phyloP scores from a whole-genome alignment of 305 asterid species.

The Petunia hybrid region DNA sequence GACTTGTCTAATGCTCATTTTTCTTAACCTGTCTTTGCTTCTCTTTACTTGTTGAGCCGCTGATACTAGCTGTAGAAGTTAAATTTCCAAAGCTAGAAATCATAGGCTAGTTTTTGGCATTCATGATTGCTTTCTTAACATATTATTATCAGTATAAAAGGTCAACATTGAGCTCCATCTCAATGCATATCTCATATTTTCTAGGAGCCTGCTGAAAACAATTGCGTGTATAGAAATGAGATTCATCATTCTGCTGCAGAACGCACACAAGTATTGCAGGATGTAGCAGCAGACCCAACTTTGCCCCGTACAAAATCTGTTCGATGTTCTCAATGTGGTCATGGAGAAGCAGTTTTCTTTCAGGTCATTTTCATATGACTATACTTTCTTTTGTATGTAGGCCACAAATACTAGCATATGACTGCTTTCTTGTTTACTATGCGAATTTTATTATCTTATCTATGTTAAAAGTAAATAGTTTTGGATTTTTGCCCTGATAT shows the following conservation, averaged over 20 bases:
- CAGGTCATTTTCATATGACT: conserved; percentile 57
- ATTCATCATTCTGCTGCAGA: conserved; percentile 90
- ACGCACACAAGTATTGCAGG: conserved; percentile 93
- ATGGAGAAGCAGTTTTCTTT: conserved; percentile 98
- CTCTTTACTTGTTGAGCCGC: not conserved
- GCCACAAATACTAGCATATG: not conserved
- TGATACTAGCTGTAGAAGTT: conserved; percentile 8
- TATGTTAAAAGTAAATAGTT: not conserved
- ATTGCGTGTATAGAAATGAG: conserved; percentile 89
- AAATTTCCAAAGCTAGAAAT: not conserved
- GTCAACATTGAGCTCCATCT: conserved; percentile 1
- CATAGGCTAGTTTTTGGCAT: not conserved
- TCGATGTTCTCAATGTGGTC: conserved; percentile 84
- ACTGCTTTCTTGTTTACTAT: not conserved
- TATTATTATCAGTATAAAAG: not conserved
- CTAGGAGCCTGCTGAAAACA: conserved; percentile 96
- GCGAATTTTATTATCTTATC: not conserved
- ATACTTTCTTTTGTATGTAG: not conserved
- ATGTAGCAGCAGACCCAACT: conserved; percentile 98
- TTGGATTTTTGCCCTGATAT: not conserved
- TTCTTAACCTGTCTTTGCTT: not conserved
- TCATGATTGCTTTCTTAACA: not conserved
- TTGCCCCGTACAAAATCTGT: conserved; percentile 95
- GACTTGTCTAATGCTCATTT: conserved; percentile 8
- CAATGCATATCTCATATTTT: conserved; percentile 1